phyloP scores from a whole-genome alignment of 331 rosid species.

The Rhamnella rubrinervis region DNA sequence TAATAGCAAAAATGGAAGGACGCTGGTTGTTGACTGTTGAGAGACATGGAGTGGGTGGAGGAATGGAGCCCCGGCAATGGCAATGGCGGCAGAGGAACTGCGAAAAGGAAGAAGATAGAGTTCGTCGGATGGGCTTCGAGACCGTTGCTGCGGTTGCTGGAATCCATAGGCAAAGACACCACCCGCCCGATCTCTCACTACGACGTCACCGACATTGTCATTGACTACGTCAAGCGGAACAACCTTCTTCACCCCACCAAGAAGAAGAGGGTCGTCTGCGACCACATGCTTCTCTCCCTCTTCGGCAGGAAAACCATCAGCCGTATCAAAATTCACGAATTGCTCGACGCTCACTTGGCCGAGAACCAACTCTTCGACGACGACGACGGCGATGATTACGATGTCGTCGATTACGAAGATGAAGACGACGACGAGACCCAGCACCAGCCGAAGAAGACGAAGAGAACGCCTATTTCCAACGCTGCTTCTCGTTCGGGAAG shows the following conservation, averaged over 20 bases:
- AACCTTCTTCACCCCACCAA: conserved; percentile 48
- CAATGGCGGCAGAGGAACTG: conserved; percentile 22
- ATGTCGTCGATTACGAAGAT: conserved; percentile 27
- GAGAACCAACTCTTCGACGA: conserved; percentile 49
- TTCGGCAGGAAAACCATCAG: conserved; percentile 67
- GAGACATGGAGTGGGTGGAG: too few relatives aligned
- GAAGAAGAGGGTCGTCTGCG: conserved; percentile 70
- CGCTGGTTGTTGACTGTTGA: too few relatives aligned
- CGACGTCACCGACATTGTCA: conserved; percentile 52
- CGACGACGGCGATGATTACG: conserved; percentile 35
- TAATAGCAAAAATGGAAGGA: too few relatives aligned
- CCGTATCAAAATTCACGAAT: conserved; percentile 49
- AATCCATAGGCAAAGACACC: conserved; percentile 60
- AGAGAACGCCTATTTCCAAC: not conserved
- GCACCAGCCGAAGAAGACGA: not conserved
- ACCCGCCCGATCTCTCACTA: conserved; percentile 42
- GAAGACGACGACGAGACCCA: not conserved
- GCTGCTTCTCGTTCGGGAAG: conserved; percentile 30
- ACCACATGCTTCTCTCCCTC: conserved; percentile 50
- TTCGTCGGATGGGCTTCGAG: conserved; percentile 79
- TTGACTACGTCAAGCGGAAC: conserved; percentile 46
- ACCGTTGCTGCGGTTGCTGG: conserved; percentile 54
- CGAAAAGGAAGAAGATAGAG: conserved; percentile 52
- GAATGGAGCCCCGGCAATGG: not conserved
- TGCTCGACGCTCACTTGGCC: conserved; percentile 66